Evolutionary conservation across 139 green algal species (phyloP).

Genomic region (Chlamydomonas urium): DNA sequence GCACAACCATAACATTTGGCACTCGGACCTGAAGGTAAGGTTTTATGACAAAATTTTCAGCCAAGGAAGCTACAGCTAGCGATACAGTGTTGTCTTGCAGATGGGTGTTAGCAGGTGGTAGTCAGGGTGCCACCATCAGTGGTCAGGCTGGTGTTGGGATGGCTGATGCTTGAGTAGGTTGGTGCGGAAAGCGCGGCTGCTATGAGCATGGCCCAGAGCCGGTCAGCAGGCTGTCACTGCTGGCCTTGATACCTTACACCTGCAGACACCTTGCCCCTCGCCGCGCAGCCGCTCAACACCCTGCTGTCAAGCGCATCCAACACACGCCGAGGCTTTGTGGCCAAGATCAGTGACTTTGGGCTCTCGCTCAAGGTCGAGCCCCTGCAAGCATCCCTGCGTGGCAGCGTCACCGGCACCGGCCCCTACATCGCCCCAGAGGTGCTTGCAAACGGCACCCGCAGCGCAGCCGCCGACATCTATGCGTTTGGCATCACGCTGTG

Average conservation of each 20-base stretch:
- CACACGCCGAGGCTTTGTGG: background rate
- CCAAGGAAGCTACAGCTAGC: no score
- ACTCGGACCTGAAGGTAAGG: constrained; percentile 48
- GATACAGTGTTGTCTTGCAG: no score
- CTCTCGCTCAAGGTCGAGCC: constrained; percentile 37
- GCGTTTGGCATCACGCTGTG: constrained; percentile 41
- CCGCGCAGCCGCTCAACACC: background rate
- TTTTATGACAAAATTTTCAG: no score
- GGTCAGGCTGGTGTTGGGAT: no score
- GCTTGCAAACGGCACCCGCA: constrained; percentile 39
- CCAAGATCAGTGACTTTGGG: constrained; percentile 43
- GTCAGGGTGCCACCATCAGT: no score
- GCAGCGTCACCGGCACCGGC: constrained; percentile 45
- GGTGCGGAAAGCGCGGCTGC: no score
- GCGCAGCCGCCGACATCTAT: constrained; percentile 21
- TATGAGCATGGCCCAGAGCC: no score
- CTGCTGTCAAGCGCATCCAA: background rate
- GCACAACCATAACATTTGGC: constrained; percentile 37
- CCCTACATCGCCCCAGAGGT: constrained; percentile 52
- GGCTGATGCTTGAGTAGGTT: no score
- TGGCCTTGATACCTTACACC: no score
- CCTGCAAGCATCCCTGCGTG: constrained; percentile 27
- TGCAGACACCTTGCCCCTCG: no score
- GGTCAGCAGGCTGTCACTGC: no score
- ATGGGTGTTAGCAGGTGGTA: no score